Base-by-base conservation (phyloP, 2,329 filamentous ascomycete genomes). In the Colletotrichum melonis region DNA sequence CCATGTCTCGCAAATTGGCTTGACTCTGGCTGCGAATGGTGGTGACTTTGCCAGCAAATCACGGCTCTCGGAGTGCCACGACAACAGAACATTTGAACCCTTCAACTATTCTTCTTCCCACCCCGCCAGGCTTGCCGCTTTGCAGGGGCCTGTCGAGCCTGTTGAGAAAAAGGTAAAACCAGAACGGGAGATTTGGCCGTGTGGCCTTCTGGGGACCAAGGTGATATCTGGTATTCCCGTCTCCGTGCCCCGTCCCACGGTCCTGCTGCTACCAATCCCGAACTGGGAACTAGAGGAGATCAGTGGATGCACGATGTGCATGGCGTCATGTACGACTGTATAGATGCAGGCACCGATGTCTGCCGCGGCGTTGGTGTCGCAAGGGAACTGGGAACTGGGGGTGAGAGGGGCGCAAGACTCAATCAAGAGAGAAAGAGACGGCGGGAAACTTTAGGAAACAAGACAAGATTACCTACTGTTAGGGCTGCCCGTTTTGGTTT, bases 291-390 rank as follows among this genome's bases (percentile, higher is more conserved):
- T 49, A 63, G 67, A 67, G 66, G 54, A 46, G 62, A 38, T 64
- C 57, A n/a, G 59, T 46, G 54, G 60, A 52, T 65, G 65, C 49
- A 56, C 52, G 52, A 65, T 72, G 65, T 52, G 55, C 69, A 72
- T 64, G 69, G 69, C 66, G 66, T 69, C 69, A 72, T 72, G 69
- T 72, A 72, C 58, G 65, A 68, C 49, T 58, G 38, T 59, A 38
- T 30, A 64, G 55, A 72, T 69, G 69, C 69, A 72, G 69, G 69
- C 69, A 72, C 69, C 69, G 65, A 72, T 69, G 65, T 59, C 64
- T 72, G 65, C 55, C 54, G 59, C 55, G 58, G 54, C 30, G 65
- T 64, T 59, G 24, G 16, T 69, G 65, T 69, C 65, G 58, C 52
- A 63, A 49, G 22, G 30, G 16, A 62, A 67, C 64, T 58, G 35